Evolutionary conservation across 345 rosid species (phyloP), one percentile per base, ranked within the genome.

Genomic region (Carallia pectinifolia): DNA sequence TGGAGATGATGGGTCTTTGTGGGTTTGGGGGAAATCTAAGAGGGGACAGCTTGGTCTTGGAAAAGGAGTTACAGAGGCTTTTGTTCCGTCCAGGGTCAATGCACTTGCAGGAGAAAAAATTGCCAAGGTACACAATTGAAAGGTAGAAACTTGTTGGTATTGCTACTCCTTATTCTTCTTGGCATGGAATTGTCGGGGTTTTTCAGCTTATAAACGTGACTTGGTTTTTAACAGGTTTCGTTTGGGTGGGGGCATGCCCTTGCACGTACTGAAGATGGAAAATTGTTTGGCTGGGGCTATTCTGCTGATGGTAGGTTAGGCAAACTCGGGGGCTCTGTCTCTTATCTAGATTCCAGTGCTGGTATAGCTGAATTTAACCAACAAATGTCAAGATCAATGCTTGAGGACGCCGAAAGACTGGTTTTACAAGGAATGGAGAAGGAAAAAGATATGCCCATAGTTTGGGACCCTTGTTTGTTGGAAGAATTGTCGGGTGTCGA

Each of bases 11-110:
- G 98, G 97, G 27, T 92, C 94, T 37, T 73, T 95, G 79, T 95
- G 98, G 99, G 94, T 89, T 13, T 95, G 97, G 98, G 99, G 99
- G 10, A 89, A 77, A 76, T 95, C 99, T 40, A 95, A 89, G 83
- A 85, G 97, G 18, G 99, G 99, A 36, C 97, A 92, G 80, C 98
- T 95, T 69, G 99, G 99, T 77, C 90, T 95, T 47, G 97, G 97
- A 54, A 79, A 82, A 66, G 86, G 79, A 75, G 72, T 75, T 65
- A 77, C 72, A 4, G 91, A 88, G 81, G 83, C 92, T 53, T 17
- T 65, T 4, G 58, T 75, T 40, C 98, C 98, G 71, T 81, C 90
- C 52, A 85, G 75, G 72, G 89, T 92, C 34, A 82, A 86, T 72
- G 69, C 83, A 38, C 87, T 95, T 71, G 77, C 85, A 29, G 80